These are phyloP conservation scores for Glarea lozoyensis DNA, from an alignment of 495 filamentous ascomycete genomes.

Conservation along the genomic window DNA sequence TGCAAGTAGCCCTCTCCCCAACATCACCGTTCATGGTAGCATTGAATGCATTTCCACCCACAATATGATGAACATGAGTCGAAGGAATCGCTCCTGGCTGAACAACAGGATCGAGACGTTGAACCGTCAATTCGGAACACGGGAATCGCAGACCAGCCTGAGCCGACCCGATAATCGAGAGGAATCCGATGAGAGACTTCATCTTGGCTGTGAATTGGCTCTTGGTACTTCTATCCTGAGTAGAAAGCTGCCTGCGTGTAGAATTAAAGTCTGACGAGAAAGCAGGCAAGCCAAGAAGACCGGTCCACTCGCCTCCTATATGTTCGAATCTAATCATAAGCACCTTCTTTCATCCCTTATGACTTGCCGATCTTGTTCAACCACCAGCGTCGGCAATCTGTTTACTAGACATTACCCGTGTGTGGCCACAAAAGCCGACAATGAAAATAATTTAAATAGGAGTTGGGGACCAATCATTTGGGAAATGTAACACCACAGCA, in stretches of 20 bases:
- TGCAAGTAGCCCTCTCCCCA: conserved; percentile 32
- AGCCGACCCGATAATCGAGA: conserved; percentile 29
- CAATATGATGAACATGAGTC: conserved; percentile 39
- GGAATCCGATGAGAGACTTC: conserved; percentile 33
- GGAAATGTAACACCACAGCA: too few relatives aligned
- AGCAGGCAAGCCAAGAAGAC: conserved; percentile 7
- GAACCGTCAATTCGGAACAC: conserved; percentile 35
- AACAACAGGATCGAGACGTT: conserved; percentile 37
- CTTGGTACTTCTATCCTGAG: conserved; percentile 4
- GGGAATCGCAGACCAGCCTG: conserved; percentile 37
- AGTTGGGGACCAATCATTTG: too few relatives aligned
- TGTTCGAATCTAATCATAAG: conserved; percentile 12
- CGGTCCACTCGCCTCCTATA: conserved; percentile 18
- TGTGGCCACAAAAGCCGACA: too few relatives aligned
- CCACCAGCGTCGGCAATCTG: too few relatives aligned
- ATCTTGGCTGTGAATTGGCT: conserved; percentile 22
- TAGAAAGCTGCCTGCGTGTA: background rate
- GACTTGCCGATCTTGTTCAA: too few relatives aligned
- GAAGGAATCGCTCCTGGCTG: conserved; percentile 30
- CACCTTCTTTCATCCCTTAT: too few relatives aligned
- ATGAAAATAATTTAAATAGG: too few relatives aligned
- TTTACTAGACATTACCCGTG: too few relatives aligned
- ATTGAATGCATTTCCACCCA: conserved; percentile 41
- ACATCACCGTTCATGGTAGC: conserved; percentile 36
- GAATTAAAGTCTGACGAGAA: conserved; percentile 15